Evolutionary conservation across 2,329 filamentous ascomycete genomes (phyloP).

Genomic region (Escovopsis weberi): DNA sequence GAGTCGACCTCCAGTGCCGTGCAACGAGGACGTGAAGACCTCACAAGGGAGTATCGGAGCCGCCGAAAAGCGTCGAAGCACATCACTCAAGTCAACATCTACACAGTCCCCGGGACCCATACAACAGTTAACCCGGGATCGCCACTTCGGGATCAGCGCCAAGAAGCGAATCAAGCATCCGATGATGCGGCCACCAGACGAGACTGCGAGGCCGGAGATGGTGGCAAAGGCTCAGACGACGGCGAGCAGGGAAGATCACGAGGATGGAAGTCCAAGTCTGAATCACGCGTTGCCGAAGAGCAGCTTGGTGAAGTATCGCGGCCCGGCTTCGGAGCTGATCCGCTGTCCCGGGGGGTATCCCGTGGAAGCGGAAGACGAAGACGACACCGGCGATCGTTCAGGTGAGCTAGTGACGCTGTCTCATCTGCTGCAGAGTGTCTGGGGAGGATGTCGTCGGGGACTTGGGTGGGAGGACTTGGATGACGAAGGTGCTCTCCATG

Average conservation of each 20-base stretch:
- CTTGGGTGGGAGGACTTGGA: slow-evolving; percentile 6
- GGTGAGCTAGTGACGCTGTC: not conserved
- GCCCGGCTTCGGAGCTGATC: slow-evolving; percentile 3
- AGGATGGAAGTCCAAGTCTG: no score
- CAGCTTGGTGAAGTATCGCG: not conserved
- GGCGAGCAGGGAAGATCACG: not conserved
- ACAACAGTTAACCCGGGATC: not conserved
- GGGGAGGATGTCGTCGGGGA: not conserved
- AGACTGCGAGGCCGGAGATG: not conserved
- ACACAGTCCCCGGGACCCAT: slow-evolving; percentile 1
- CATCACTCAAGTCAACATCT: slow-evolving; percentile 15
- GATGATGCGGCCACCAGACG: not conserved
- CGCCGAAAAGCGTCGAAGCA: slow-evolving; percentile 7
- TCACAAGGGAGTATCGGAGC: not conserved
- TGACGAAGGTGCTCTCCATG: slow-evolving; percentile 4
- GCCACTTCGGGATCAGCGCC: not conserved
- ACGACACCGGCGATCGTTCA: slow-evolving; percentile 17
- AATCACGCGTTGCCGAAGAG: no score
- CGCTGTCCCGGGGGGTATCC: slow-evolving; percentile 17
- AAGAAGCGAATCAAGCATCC: not conserved
- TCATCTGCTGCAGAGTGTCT: not conserved
- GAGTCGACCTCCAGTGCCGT: not conserved
- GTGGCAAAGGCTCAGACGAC: not conserved
- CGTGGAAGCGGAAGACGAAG: slow-evolving; percentile 11
- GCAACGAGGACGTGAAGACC: not conserved